Evolutionary conservation across 2,329 filamentous ascomycete genomes (phyloP).

Genomic region (Epichloe uncinata): DNA sequence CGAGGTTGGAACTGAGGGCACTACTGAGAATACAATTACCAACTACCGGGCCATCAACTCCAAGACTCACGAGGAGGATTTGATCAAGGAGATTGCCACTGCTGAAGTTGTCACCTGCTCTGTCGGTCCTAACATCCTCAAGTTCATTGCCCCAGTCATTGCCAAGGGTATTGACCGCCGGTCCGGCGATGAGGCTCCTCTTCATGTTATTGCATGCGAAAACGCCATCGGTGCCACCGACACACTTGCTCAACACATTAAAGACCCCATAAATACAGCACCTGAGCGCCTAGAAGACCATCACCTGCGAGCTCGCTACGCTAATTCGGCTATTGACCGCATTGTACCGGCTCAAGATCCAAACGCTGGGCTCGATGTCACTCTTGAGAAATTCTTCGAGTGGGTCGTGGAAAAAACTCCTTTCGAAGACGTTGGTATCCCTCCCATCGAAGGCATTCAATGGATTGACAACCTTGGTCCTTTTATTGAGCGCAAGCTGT

Average conservation of each 20-base stretch:
- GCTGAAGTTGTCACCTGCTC: conserved; percentile 93
- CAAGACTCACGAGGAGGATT: conserved; percentile 65
- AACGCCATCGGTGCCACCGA: conserved; percentile 94
- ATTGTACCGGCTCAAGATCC: conserved; percentile 87
- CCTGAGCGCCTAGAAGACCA: conserved; percentile 54
- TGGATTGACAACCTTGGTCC: conserved; percentile 86
- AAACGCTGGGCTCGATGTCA: conserved; percentile 73
- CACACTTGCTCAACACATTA: conserved; percentile 71
- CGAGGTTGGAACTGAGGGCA: conserved; percentile 77
- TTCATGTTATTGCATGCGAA: conserved; percentile 94
- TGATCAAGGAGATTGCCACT: conserved; percentile 72
- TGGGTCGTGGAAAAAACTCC: conserved; percentile 90
- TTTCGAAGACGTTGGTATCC: conserved; percentile 53
- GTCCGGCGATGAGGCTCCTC: conserved; percentile 46
- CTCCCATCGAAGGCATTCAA: conserved; percentile 75
- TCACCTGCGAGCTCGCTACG: conserved; percentile 67
- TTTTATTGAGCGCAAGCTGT: conserved; percentile 98
- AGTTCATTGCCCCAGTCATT: conserved; percentile 91
- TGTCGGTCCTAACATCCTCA: conserved; percentile 89
- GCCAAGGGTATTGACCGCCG: conserved; percentile 84
- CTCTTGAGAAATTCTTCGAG: conserved; percentile 97
- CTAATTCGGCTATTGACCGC: conserved; percentile 96
- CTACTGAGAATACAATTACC: conserved; percentile 68
- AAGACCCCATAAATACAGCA: conserved; percentile 57
- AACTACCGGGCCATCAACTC: conserved; percentile 98